These are phyloP conservation scores for Exophiala xenobiotica DNA, from an alignment of 2,329 filamentous ascomycete genomes.

Conservation along the genomic window DNA sequence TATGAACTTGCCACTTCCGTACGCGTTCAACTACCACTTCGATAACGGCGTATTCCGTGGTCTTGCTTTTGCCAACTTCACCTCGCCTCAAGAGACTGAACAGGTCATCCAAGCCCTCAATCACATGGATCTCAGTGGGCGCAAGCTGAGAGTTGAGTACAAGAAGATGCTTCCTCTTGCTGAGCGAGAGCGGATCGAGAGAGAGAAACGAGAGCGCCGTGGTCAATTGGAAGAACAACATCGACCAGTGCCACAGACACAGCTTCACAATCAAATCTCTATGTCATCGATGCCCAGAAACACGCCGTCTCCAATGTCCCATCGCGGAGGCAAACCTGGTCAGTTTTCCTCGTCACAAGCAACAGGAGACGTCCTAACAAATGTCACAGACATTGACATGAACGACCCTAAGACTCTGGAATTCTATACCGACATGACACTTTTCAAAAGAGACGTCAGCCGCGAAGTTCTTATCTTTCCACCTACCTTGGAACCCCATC, in stretches of 20 bases:
- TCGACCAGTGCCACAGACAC: constrained; percentile 63
- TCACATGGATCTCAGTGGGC: constrained; percentile 89
- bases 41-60: constrained; percentile 96
- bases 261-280: constrained; percentile 80
- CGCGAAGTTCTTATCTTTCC: constrained; percentile 85
- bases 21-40: constrained; percentile 98
- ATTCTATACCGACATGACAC: constrained; percentile 84
- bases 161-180: constrained; percentile 98
- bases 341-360: constrained; percentile 28
- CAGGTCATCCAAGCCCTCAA: constrained; percentile 93
- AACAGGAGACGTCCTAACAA: constrained; percentile 35
- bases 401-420: constrained; percentile 86
- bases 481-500: constrained; percentile 72
- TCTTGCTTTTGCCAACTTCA: constrained; percentile 96
- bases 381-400: constrained; percentile 69
- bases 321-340: constrained; percentile 47
- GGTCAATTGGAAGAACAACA: constrained; percentile 98
- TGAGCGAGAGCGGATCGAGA: constrained; percentile 91
- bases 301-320: constrained; percentile 67
- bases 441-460: constrained; percentile 78
- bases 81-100: constrained; percentile 88
- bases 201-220: constrained; percentile 92
- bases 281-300: constrained; percentile 72
- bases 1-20: constrained; percentile 87
- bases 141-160: constrained; percentile 94